Percentiles rank a stretch among this genome's conserved stretches.
phyloP scores from a whole-genome alignment of 179 eudicot species.

The Beta corolliflora region DNA sequence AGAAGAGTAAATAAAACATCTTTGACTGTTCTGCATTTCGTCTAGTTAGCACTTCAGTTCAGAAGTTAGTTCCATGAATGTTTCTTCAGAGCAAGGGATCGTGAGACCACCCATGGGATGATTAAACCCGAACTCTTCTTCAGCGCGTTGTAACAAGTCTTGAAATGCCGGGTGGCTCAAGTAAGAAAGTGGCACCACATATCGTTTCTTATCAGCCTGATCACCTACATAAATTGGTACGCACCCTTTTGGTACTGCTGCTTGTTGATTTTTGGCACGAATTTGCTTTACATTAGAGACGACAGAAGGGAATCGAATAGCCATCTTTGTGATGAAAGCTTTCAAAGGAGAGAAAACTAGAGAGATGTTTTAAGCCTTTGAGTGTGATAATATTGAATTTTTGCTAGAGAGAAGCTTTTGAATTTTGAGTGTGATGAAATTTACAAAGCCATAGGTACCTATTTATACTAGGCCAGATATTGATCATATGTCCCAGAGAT shows the following conservation, averaged over 20 bases:
- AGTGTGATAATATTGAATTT: background rate
- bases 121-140: conserved; percentile 46
- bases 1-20: background rate
- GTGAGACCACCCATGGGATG: conserved; percentile 49
- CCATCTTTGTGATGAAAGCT: conserved; percentile 27
- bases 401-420: background rate
- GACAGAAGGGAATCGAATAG: conserved; percentile 38
- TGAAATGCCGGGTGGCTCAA: conserved; percentile 43
- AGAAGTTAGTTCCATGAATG: conserved; percentile 29
- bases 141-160: conserved; percentile 31
- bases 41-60: background rate
- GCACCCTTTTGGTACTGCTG: conserved; percentile 44
- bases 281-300: conserved; percentile 39
- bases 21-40: background rate
- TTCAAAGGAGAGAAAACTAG: background rate
- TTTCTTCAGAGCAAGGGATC: conserved; percentile 38
- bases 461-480: conserved; percentile 26
- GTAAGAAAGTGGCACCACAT: conserved; percentile 38
- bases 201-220: conserved; percentile 38
- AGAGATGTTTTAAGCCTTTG: background rate
- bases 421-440: conserved; percentile 12
- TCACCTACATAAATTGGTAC: conserved; percentile 57
- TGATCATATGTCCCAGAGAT: conserved; percentile 23
- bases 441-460: background rate
- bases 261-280: conserved; percentile 36